A percentile compares a stretch with the other conserved stretches of the same genome.
phyloP scores from a whole-genome alignment of 139 green algal species.

The Limnomonas spitsbergensis region DNA sequence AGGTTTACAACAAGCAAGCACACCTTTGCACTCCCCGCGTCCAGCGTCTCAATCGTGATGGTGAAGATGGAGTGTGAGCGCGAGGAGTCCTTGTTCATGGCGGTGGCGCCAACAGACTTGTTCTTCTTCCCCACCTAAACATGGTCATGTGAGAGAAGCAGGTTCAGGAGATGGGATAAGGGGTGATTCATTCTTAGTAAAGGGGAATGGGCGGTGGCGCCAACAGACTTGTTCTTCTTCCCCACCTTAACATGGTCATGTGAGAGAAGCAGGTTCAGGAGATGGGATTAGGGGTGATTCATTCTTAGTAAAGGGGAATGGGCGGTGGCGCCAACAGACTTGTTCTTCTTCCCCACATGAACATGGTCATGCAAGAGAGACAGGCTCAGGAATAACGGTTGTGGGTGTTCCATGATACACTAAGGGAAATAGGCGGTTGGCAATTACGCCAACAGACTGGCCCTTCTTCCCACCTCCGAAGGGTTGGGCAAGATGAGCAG shows the following conservation, averaged over 20 bases:
- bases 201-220: constrained; percentile 69
- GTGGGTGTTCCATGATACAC: no score
- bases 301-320: no score
- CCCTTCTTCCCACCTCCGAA: constrained; percentile 74
- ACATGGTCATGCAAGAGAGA: background rate
- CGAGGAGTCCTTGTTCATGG: constrained; percentile 89
- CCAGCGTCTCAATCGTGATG: constrained; percentile 77
- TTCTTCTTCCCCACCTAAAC: constrained; percentile 77
- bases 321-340: constrained; percentile 69
- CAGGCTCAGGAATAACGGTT: no score
- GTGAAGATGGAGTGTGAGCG: constrained; percentile 85
- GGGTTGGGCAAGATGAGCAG: background rate
- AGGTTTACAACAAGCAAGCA: no score
- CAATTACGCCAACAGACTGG: constrained; percentile 64
- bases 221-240: constrained; percentile 74
- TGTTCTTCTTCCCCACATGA: constrained; percentile 77
- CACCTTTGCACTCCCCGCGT: constrained; percentile 30
- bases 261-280: no score
- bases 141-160: background rate
- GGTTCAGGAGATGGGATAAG: no score
- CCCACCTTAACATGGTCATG: constrained; percentile 52
- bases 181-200: no score
- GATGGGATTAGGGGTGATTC: no score
- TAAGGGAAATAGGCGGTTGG: no score
- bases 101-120: constrained; percentile 66